These are phyloP conservation scores for Dalbergia cultrata DNA, from an alignment of 306 rosid species.

Conservation along the genomic window DNA sequence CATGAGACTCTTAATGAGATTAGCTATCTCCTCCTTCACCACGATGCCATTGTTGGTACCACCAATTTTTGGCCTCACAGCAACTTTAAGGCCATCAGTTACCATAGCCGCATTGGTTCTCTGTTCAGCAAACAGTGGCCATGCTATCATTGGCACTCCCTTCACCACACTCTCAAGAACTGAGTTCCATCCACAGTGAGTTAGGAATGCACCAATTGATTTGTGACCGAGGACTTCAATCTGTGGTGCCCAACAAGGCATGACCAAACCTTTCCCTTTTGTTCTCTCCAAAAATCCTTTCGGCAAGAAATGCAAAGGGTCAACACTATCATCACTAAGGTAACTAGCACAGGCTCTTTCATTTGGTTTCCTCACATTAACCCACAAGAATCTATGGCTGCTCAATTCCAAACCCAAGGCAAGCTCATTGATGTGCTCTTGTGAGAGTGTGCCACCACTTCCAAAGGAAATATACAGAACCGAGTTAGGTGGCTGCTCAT, in stretches of 20 bases:
- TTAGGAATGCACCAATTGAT: constrained; percentile 43
- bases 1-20: constrained; percentile 38
- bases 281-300: constrained; percentile 49
- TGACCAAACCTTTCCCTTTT: constrained; percentile 42
- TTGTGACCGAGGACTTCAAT: constrained; percentile 48
- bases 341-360: constrained; percentile 45
- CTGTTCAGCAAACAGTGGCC: constrained; percentile 63
- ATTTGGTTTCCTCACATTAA: constrained; percentile 47
- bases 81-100: constrained; percentile 47
- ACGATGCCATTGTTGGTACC: constrained; percentile 35
- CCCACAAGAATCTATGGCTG: constrained; percentile 48
- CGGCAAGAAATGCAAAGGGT: constrained; percentile 47
- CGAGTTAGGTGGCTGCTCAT: constrained; percentile 41
- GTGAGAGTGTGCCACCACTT: constrained; percentile 58
- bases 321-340: constrained; percentile 1
- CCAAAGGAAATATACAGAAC: constrained; percentile 56
- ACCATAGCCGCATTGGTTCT: constrained; percentile 47
- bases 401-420: constrained; percentile 58
- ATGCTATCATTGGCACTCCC: constrained; percentile 53
- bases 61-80: constrained; percentile 37
- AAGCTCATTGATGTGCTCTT: constrained; percentile 47
- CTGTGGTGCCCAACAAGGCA: constrained; percentile 54
- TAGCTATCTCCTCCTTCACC: constrained; percentile 48
- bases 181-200: constrained; percentile 63
- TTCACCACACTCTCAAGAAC: constrained; percentile 46